A percentile compares a stretch with the other conserved stretches of the same genome.
Conservation (phyloP, 495 filamentous ascomycete species). For the Daldinia concentrica region DNA sequence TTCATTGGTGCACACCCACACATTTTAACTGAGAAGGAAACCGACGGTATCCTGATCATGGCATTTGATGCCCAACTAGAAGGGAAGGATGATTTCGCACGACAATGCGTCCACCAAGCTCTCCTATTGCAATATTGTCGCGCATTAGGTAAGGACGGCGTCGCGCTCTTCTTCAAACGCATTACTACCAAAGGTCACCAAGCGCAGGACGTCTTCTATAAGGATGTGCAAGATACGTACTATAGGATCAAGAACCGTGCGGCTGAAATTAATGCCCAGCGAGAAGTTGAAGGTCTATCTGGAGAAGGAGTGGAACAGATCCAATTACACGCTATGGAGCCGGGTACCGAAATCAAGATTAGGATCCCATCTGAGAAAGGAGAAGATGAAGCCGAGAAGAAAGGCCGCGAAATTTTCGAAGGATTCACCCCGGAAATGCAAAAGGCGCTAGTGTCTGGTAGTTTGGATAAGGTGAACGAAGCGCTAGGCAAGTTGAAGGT, state of each 20-base stretch:
- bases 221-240: slow-evolving; percentile 91
- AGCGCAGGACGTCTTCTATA: slow-evolving; percentile 88
- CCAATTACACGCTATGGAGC: slow-evolving; percentile 95
- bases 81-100: slow-evolving; percentile 76
- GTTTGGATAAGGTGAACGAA: slow-evolving; percentile 92
- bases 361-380: slow-evolving; percentile 72
- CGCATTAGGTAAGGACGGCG: slow-evolving; percentile 85
- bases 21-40: slow-evolving; percentile 86
- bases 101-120: slow-evolving; percentile 93
- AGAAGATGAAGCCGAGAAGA: slow-evolving; percentile 70
- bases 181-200: slow-evolving; percentile 93
- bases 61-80: slow-evolving; percentile 87
- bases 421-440: slow-evolving; percentile 82
- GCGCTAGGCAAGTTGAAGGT: slow-evolving; percentile 95
- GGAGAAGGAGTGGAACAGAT: slow-evolving; percentile 90
- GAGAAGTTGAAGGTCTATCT: slow-evolving; percentile 70
- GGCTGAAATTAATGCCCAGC: slow-evolving; percentile 74
- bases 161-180: slow-evolving; percentile 93
- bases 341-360: slow-evolving; percentile 92
- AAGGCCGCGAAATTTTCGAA: slow-evolving; percentile 81
- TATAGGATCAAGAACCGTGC: slow-evolving; percentile 78
- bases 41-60: slow-evolving; percentile 87
- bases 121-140: slow-evolving; percentile 94
- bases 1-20: slow-evolving; percentile 80
- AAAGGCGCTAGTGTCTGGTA: slow-evolving; percentile 83